These are phyloP conservation scores for Lipomyces yamanashiensis DNA, from an alignment of 805 yeast genomes.

Conservation along the genomic window DNA sequence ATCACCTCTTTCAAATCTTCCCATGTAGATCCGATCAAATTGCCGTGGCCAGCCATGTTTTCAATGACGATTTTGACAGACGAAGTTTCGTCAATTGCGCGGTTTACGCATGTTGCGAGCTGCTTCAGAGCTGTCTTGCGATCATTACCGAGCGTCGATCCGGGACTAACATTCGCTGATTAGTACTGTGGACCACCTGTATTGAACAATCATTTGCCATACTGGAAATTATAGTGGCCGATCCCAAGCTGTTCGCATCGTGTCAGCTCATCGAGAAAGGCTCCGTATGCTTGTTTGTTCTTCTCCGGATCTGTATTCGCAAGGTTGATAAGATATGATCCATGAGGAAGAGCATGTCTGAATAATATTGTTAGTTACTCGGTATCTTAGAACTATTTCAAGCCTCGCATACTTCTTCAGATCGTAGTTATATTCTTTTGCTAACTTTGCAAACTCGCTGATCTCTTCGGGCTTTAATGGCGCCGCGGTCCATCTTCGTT, in stretches of 20 bases:
- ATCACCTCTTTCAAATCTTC: constrained; percentile 79
- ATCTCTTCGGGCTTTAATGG: constrained; percentile 71
- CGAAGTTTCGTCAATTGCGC: constrained; percentile 70
- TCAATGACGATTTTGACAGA: constrained; percentile 89
- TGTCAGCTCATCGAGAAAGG: constrained; percentile 82
- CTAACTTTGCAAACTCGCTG: constrained; percentile 63
- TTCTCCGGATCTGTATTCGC: constrained; percentile 89
- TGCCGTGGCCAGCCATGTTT: constrained; percentile 98
- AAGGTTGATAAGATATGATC: constrained; percentile 88
- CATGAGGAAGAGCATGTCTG: constrained; percentile 85
- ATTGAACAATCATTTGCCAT: constrained; percentile 1
- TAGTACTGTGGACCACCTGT: background rate
- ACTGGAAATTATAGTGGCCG: constrained; percentile 86
- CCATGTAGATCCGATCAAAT: constrained; percentile 79
- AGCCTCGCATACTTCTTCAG: constrained; percentile 53
- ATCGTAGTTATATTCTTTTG: constrained; percentile 67
- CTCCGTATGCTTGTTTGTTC: constrained; percentile 71
- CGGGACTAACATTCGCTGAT: constrained; percentile 48
- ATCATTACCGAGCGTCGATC: constrained; percentile 79
- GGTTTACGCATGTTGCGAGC: constrained; percentile 79
- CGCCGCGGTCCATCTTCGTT: constrained; percentile 89
- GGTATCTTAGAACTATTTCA: background rate
- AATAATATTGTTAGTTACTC: background rate
- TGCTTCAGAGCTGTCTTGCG: constrained; percentile 65
- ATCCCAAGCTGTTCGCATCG: constrained; percentile 86